phyloP scores from a whole-genome alignment of 768 basidiomycete species.

The Tylopilus intermedius region DNA sequence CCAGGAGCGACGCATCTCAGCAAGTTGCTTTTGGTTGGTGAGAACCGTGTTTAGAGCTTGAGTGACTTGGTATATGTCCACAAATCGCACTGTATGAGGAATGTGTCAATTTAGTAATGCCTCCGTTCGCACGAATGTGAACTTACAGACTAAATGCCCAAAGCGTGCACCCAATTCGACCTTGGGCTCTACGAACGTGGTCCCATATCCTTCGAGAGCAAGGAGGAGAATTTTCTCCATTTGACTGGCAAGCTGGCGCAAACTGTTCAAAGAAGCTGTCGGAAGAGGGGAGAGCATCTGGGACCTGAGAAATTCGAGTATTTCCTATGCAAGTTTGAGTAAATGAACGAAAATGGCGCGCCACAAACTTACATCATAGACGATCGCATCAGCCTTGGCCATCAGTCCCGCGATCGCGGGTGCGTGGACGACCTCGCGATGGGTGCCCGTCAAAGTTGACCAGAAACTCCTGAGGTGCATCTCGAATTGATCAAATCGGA shows the following conservation, averaged over 20 bases:
- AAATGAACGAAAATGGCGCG: slow-evolving; percentile 1
- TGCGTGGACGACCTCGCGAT: slow-evolving; percentile 85
- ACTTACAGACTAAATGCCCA: slow-evolving; percentile 84
- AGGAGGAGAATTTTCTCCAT: slow-evolving; percentile 87
- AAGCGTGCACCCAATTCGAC: slow-evolving; percentile 88
- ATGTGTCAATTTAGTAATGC: slow-evolving; percentile 4
- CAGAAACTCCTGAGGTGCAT: slow-evolving; percentile 84
- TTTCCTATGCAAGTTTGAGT: slow-evolving; percentile 54
- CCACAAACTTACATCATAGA: slow-evolving; percentile 73
- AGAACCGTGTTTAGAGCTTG: slow-evolving; percentile 86
- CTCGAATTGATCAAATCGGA: slow-evolving; percentile 88
- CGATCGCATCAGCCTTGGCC: slow-evolving; percentile 84
- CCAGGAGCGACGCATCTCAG: slow-evolving; percentile 87
- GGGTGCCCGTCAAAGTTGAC: slow-evolving; percentile 65
- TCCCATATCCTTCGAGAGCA: slow-evolving; percentile 77
- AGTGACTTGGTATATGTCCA: slow-evolving; percentile 89
- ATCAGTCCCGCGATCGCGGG: slow-evolving; percentile 85
- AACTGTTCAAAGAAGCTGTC: slow-evolving; percentile 57
- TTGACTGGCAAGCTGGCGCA: slow-evolving; percentile 81
- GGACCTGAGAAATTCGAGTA: slow-evolving; percentile 76
- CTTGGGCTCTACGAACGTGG: slow-evolving; percentile 88
- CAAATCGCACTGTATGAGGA: slow-evolving; percentile 64
- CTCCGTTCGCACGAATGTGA: background rate
- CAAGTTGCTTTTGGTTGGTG: slow-evolving; percentile 78
- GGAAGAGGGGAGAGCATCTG: slow-evolving; percentile 81